Evolutionary conservation across 225 moss, liverwort and hornwort species (phyloP).

Genomic region (Physcomitrellopsis africana): DNA sequence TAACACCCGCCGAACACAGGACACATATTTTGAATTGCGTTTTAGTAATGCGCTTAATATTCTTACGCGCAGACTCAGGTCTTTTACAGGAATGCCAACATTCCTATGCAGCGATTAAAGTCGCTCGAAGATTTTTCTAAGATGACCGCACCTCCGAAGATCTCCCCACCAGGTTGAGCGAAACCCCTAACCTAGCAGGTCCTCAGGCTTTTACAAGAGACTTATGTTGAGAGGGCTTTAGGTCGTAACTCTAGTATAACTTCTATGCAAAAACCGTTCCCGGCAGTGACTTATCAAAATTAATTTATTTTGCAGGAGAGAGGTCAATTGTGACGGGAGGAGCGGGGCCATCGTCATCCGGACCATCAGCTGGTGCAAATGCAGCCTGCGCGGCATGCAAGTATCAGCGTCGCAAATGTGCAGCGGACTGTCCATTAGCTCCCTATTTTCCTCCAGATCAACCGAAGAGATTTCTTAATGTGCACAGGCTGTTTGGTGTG

Average conservation of each 20-base stretch:
- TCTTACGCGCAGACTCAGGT: slow-evolving; percentile 2
- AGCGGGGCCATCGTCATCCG: slow-evolving; percentile 25
- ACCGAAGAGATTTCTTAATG: slow-evolving; percentile 62
- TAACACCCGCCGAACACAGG: neutral
- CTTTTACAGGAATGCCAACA: slow-evolving; percentile 20
- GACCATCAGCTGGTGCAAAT: slow-evolving; percentile 30
- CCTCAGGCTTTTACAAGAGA: neutral
- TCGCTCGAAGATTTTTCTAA: slow-evolving; percentile 19
- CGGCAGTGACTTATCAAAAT: neutral
- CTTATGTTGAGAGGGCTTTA: too few species aligned
- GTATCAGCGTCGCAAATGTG: slow-evolving; percentile 68
- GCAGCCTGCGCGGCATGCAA: slow-evolving; percentile 78
- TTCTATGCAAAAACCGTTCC: neutral
- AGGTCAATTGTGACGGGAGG: slow-evolving; percentile 34
- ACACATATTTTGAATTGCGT: neutral
- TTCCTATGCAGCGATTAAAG: slow-evolving; percentile 12
- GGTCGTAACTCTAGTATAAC: neutral
- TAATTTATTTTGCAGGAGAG: slow-evolving; percentile 31
- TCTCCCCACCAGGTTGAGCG: slow-evolving; percentile 33
- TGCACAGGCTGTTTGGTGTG: slow-evolving; percentile 70
- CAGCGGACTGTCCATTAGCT: slow-evolving; percentile 62
- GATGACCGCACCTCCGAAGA: slow-evolving; percentile 36
- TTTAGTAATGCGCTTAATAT: slow-evolving; percentile 10
- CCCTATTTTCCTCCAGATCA: slow-evolving; percentile 74
- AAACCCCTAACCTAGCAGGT: neutral